Base-by-base conservation (phyloP, 495 filamentous ascomycete species). In the Patellaria atrata region DNA sequence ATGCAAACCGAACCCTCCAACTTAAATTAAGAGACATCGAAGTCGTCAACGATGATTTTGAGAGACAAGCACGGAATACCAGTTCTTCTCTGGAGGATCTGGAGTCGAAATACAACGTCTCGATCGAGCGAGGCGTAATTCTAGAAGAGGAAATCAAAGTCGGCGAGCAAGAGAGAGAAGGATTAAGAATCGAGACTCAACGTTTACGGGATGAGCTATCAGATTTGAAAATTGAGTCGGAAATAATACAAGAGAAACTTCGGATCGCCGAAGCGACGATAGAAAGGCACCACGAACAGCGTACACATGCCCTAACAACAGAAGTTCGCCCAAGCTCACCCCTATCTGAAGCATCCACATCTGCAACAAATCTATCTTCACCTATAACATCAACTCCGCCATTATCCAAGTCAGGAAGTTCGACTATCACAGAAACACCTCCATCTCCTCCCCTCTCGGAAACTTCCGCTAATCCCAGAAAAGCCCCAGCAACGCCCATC, bases 41-140 rank as follows among this genome's bases (percentile, higher is more conserved):
- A 56, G 91, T 97, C 22, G 79, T 80, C 43, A 97, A 97, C 58
- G 89, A 97, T 67, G 89, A 97, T 54, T 94, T 84, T 53, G 89
- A 97, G 59, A 76, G 86, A 38, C 85, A 96, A 58, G 85, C 87
- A 38, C 74, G 89, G 39, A 83, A 93, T 49, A 93, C 83, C 12
- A 80, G 79, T 12, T 93, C 87, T 27, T 94, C 87, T 37, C 70
- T 94, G 44, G 91, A 97, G 62, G 89, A 96, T 53, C 60, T 97
- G 53, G 89, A 96, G 57, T 87, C 81, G 35, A 97, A 96, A 54
- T 94, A 85, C 57, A 94, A 94, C 54, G 68, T 87, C 12, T 74
- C 85, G 3, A 91, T 96, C 43, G 89, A 97, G 59, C 66, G 89
- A 35, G 71, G 65, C 11, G 89, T 97, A 21, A 75, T 97, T 70